Evolutionary conservation across 208 protist species (phyloP).

Genomic region (Wallacemonas sp.): DNA sequence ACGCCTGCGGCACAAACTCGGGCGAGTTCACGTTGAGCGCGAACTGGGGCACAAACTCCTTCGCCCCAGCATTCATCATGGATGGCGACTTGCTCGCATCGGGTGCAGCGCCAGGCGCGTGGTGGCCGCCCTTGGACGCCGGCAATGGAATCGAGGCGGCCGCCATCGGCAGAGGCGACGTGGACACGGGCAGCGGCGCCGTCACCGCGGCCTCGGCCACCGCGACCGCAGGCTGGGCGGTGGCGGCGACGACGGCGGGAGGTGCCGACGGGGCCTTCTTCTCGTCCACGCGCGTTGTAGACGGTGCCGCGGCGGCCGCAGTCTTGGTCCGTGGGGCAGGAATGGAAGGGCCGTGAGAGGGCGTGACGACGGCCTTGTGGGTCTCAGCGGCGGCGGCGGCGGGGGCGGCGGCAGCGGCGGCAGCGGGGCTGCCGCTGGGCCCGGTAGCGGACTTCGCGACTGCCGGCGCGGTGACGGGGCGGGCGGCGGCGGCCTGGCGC

Average conservation of each 20-base stretch:
- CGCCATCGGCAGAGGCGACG: no score
- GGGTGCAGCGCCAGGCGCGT: neutral
- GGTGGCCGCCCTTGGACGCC: neutral
- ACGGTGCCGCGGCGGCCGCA: neutral
- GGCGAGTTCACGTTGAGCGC: constrained; percentile 43
- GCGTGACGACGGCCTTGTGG: neutral
- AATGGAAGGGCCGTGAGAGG: neutral
- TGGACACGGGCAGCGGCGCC: no score
- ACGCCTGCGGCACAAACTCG: constrained; percentile 41
- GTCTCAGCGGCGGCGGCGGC: neutral
- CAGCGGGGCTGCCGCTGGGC: no score
- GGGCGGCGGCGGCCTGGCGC: neutral
- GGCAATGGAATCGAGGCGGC: constrained; percentile 1
- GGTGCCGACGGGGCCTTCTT: neutral
- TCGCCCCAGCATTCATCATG: constrained; percentile 77
- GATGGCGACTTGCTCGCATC: constrained; percentile 25
- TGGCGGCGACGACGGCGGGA: neutral
- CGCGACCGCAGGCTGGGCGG: no score
- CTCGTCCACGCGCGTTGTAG: neutral
- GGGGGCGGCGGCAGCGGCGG: neutral
- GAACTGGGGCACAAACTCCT: constrained; percentile 74
- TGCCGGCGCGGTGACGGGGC: neutral
- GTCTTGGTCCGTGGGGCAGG: constrained; percentile 7
- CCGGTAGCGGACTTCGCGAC: no score
- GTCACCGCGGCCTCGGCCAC: no score